Evolutionary conservation across 495 filamentous ascomycete genomes (phyloP).

Genomic region (Penicillium cosmopolitanum): DNA sequence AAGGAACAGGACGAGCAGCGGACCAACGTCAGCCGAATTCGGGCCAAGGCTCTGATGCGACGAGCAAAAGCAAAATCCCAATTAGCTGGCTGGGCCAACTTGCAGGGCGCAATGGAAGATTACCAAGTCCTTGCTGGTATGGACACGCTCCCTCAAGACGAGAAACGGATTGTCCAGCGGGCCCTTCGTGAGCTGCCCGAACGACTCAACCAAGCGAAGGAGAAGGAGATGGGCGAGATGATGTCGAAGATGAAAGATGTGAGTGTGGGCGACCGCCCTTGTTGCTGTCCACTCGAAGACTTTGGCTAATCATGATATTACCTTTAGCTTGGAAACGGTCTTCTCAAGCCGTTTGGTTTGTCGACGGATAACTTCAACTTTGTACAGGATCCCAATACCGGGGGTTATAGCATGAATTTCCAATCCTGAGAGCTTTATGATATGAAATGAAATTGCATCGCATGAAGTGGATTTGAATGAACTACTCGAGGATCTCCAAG

Average conservation of each 20-base stretch:
- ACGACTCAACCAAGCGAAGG: slow-evolving; percentile 72
- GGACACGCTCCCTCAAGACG: slow-evolving; percentile 62
- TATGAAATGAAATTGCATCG: not conserved
- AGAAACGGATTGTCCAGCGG: slow-evolving; percentile 65
- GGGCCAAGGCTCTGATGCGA: slow-evolving; percentile 82
- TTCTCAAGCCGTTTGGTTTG: slow-evolving; percentile 90
- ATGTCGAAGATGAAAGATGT: slow-evolving; percentile 93
- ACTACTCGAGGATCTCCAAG: not conserved
- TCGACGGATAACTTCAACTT: slow-evolving; percentile 94
- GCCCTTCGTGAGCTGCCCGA: slow-evolving; percentile 67
- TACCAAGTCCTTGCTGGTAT: slow-evolving; percentile 63
- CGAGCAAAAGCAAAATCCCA: slow-evolving; percentile 77
- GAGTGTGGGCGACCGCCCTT: slow-evolving; percentile 30
- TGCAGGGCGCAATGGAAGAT: slow-evolving; percentile 82
- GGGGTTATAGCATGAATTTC: slow-evolving; percentile 93
- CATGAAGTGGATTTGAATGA: not conserved
- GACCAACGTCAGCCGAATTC: slow-evolving; percentile 73
- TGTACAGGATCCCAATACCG: slow-evolving; percentile 84
- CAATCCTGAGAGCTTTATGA: slow-evolving; percentile 32
- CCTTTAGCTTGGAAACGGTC: slow-evolving; percentile 77
- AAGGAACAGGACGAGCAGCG: slow-evolving; percentile 53
- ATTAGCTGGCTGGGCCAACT: slow-evolving; percentile 72
- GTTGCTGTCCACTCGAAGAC: not conserved
- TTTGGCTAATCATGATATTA: slow-evolving; percentile 17
- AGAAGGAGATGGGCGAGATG: slow-evolving; percentile 91